Conservation (phyloP, 257 asterid species). For the Plantago ovata region DNA sequence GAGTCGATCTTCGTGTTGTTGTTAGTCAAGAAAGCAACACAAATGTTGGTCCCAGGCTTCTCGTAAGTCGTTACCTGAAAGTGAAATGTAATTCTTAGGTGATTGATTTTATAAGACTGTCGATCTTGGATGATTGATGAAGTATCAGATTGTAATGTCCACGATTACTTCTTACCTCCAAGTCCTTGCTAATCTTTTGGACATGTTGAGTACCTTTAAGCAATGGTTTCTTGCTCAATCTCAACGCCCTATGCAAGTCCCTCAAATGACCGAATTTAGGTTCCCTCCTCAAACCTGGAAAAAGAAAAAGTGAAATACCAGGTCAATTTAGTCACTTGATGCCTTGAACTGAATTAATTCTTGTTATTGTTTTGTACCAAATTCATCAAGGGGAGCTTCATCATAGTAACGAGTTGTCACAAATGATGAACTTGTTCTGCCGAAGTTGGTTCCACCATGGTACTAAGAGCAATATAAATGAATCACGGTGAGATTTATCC, state of each 20-base stretch:
- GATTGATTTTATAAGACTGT: not conserved
- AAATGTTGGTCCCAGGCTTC: conserved; percentile 32
- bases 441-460: conserved; percentile 90
- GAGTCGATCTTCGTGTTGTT: conserved; percentile 32
- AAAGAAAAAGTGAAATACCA: not conserved
- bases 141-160: no score
- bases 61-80: conserved; percentile 55
- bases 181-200: conserved; percentile 32
- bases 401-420: conserved; percentile 93
- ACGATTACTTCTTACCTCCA: conserved; percentile 48
- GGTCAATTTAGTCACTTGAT: not conserved
- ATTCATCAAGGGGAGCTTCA: conserved; percentile 99
- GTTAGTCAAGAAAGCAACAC: conserved; percentile 85
- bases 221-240: conserved; percentile 66
- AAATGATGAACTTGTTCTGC: conserved; percentile 79
- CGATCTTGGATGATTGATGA: no score
- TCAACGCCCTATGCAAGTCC: conserved; percentile 77
- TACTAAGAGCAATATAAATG: conserved; percentile 31
- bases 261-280: conserved; percentile 85
- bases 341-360: not conserved
- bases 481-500: not conserved
- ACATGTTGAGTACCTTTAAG: conserved; percentile 57
- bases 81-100: not conserved
- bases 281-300: conserved; percentile 66
- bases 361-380: conserved; percentile 35